Base-by-base conservation (phyloP, 2,329 filamentous ascomycete species). In the Colletotrichum eleusines region DNA sequence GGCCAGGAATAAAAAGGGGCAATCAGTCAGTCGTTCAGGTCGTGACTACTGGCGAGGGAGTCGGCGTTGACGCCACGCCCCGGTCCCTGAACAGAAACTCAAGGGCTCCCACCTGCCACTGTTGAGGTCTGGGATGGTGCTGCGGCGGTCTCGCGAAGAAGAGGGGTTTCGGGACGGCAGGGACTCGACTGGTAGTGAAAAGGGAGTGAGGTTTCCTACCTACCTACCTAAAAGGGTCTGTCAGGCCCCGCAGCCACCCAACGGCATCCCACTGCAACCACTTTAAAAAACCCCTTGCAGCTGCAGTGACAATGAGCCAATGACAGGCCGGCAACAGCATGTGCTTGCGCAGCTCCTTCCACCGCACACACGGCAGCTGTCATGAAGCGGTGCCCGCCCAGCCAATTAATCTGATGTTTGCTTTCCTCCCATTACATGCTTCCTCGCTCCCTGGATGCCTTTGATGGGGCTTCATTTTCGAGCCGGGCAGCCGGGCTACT, bases 211-310 rank as follows among this genome's bases (percentile, higher is more conserved):
- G 11, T 5, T 33, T 33, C 31, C 31, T 33, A 33, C 31, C 31
- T 33, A 33, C 31, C 31, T 33, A 35, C 33, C 33, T 35, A 35
- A 35, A 11, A 3, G 31, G 31, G 5, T 35, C 33, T 12, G 20
- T n/a, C n/a, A 26, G 23, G 12, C 16, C 46, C 18, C 46, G 6
- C 11, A 55, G 42, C 50, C 60, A 61, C 31, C 42, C 40, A 58
- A 40, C 50, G 18, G 28, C 61, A 50, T 23, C 16, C 38, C 28
- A 51, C 42, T 73, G 68, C 71, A 68, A 73, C 38, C 71, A 71
- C 71, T 73, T 71, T n/a, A n/a, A 71, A 68, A 63, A 67, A 48
- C 67, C 68, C 44, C 71, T 61, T 67, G 71, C 46, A 69, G 61
- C 33, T 46, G 55, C 42, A 58, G 55, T 44, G 51, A 61, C 42